Percentiles rank a stretch among this genome's conserved stretches.
phyloP scores from a whole-genome alignment of 179 eudicot genomes.

The Drosera spatulata region DNA sequence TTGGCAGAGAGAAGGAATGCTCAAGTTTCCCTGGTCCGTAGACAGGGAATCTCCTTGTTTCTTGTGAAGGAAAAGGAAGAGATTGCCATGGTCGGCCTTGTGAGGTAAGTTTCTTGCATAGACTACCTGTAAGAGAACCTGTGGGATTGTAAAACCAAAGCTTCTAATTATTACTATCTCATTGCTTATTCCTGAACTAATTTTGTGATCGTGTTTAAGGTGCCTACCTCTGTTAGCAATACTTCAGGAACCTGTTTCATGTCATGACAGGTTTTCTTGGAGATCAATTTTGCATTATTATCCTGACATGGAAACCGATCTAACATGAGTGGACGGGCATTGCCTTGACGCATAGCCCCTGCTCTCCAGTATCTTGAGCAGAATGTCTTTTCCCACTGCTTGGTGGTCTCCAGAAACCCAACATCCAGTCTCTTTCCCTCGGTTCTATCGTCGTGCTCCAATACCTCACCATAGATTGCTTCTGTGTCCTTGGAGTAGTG shows the following conservation, averaged over 20 bases:
- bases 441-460: conserved; percentile 69
- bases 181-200: no score
- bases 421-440: conserved; percentile 49
- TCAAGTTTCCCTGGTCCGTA: conserved; percentile 28
- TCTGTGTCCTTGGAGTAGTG: conserved; percentile 43
- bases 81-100: conserved; percentile 25
- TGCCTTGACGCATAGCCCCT: conserved; percentile 58
- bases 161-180: background rate
- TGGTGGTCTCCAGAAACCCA: conserved; percentile 57
- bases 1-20: conserved; percentile 32
- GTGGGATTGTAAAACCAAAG: background rate
- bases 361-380: conserved; percentile 62
- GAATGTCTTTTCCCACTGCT: conserved; percentile 45
- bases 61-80: conserved; percentile 34
- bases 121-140: conserved; percentile 60
- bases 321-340: conserved; percentile 28
- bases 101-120: conserved; percentile 32
- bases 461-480: conserved; percentile 31
- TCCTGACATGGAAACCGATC: conserved; percentile 10
- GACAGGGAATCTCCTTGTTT: conserved; percentile 31
- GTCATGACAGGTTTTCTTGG: conserved; percentile 9
- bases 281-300: conserved; percentile 8
- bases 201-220: background rate
- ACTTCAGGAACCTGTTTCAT: conserved; percentile 16
- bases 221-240: conserved; percentile 31